phyloP scores from a whole-genome alignment of 306 rosid genomes.

The Trifolium repens region DNA sequence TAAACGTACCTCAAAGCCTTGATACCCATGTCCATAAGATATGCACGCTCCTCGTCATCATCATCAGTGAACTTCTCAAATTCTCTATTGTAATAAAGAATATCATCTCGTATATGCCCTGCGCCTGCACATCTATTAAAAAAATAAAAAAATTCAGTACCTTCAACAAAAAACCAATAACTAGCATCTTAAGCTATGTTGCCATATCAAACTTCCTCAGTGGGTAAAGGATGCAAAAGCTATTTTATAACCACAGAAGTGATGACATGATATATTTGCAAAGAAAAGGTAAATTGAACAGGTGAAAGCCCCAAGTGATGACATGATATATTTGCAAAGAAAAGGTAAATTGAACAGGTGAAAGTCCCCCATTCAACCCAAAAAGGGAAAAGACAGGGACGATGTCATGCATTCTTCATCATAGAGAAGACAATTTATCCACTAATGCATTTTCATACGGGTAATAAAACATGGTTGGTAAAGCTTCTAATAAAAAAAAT shows the following conservation, averaged over 20 bases:
- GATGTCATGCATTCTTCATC: constrained; percentile 17
- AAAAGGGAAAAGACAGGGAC: background rate
- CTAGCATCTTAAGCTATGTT: constrained; percentile 12
- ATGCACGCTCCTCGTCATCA: constrained; percentile 75
- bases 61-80: constrained; percentile 58
- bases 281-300: background rate
- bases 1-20: constrained; percentile 76
- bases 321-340: constrained; percentile 8
- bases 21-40: constrained; percentile 77
- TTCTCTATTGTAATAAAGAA: constrained; percentile 70
- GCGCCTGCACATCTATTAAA: constrained; percentile 82
- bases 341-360: background rate
- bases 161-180: constrained; percentile 17
- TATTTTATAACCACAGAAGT: constrained; percentile 1
- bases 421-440: background rate
- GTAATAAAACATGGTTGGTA: constrained; percentile 5
- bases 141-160: constrained; percentile 39
- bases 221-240: constrained; percentile 28
- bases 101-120: constrained; percentile 86
- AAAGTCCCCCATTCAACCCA: background rate
- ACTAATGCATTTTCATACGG: constrained; percentile 21
- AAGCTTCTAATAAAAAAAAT: constrained; percentile 3
- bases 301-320: background rate
- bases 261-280: constrained; percentile 7
- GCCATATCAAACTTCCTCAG: constrained; percentile 2